Evolutionary conservation across 2,329 filamentous ascomycete species (phyloP).

Genomic region (Claviceps pazoutovae): DNA sequence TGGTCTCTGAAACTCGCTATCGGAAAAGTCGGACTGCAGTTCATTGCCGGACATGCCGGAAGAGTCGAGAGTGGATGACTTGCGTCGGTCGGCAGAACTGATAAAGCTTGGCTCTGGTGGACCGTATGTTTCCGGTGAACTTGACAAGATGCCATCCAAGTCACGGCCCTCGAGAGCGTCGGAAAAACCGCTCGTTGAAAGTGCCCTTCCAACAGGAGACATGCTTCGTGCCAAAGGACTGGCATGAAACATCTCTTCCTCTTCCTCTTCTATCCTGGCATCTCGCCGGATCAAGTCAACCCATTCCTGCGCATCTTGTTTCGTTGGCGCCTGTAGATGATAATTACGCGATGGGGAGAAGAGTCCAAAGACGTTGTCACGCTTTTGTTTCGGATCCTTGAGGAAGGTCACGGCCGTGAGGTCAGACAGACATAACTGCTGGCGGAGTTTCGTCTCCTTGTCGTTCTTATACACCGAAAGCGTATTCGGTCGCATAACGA

Average conservation of each 20-base stretch:
- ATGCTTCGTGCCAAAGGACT: conserved; percentile 45
- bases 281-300: conserved; percentile 66
- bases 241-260: conserved; percentile 66
- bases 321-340: conserved; percentile 66
- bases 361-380: conserved; percentile 77
- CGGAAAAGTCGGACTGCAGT: conserved; percentile 75
- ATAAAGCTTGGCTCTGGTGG: conserved; percentile 22
- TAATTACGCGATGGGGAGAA: conserved; percentile 87
- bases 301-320: conserved; percentile 73
- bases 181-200: conserved; percentile 1
- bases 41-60: conserved; percentile 50
- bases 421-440: conserved; percentile 78
- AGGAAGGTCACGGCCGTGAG: conserved; percentile 82
- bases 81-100: conserved; percentile 27
- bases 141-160: conserved; percentile 34
- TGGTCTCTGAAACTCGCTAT: conserved; percentile 39
- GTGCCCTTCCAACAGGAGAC: conserved; percentile 17
- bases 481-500: conserved; percentile 80
- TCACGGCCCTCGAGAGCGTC: conserved; percentile 13
- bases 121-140: conserved; percentile 44
- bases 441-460: conserved; percentile 76
- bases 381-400: conserved; percentile 77
- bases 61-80: conserved; percentile 51
- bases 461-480: conserved; percentile 89
- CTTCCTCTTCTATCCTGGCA: conserved; percentile 75